These are phyloP conservation scores for Phytophthora niederhauseri DNA, from an alignment of 352 stramenopile species.

Conservation along the genomic window DNA sequence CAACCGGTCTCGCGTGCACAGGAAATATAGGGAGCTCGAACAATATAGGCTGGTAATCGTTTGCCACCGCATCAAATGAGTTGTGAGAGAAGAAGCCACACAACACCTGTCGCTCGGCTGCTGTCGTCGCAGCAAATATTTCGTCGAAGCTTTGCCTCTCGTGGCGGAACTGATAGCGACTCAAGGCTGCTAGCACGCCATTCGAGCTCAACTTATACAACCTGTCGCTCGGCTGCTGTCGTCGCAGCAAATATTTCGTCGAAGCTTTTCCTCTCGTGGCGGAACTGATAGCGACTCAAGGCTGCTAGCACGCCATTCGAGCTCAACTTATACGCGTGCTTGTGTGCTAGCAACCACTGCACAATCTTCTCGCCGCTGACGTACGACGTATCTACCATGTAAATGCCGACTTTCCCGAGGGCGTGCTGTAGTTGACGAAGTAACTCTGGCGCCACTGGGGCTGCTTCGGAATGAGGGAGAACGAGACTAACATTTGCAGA, in stretches of 20 bases:
- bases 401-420: constrained; percentile 50
- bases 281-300: constrained; percentile 41
- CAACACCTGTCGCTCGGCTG: constrained; percentile 36
- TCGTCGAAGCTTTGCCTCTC: constrained; percentile 44
- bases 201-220: no score
- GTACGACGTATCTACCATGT: constrained; percentile 48
- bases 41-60: constrained; percentile 42
- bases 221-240: constrained; percentile 31
- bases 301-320: constrained; percentile 50
- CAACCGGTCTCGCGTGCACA: constrained; percentile 28
- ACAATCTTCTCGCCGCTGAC: constrained; percentile 46
- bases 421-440: constrained; percentile 33
- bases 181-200: constrained; percentile 49
- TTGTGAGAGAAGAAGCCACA: constrained; percentile 54
- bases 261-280: constrained; percentile 38
- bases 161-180: constrained; percentile 38
- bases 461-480: constrained; percentile 30
- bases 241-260: constrained; percentile 46
- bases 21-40: constrained; percentile 60
- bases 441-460: constrained; percentile 11
- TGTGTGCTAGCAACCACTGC: constrained; percentile 50
- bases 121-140: constrained; percentile 39
- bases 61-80: constrained; percentile 39
- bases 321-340: constrained; percentile 51
- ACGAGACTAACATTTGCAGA: constrained; percentile 41